A percentile compares a stretch with the other conserved stretches of the same genome.
These are phyloP conservation scores for Ascochyta pisi DNA, from an alignment of 2,329 filamentous ascomycete genomes.

Conservation along the genomic window DNA sequence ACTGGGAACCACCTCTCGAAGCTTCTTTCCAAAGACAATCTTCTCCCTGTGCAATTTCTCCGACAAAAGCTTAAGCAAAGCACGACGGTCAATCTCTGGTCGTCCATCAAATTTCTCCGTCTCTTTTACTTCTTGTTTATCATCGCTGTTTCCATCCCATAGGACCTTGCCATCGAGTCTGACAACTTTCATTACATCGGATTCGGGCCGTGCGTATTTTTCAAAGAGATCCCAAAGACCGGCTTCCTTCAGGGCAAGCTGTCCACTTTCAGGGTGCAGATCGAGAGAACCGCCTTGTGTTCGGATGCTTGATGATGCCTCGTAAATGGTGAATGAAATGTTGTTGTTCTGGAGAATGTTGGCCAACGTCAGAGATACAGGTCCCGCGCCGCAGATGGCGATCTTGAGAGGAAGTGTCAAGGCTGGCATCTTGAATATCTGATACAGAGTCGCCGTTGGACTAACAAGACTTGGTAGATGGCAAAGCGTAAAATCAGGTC, in stretches of 20 bases:
- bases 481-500: neutral
- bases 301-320: conserved; percentile 46
- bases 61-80: conserved; percentile 44
- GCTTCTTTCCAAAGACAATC: conserved; percentile 36
- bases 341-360: conserved; percentile 58
- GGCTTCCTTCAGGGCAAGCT: conserved; percentile 60
- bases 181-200: conserved; percentile 58
- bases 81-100: conserved; percentile 60
- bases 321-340: conserved; percentile 58
- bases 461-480: neutral
- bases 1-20: conserved; percentile 48
- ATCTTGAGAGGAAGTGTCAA: conserved; percentile 30
- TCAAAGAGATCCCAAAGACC: conserved; percentile 59
- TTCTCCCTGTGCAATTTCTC: conserved; percentile 54
- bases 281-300: conserved; percentile 54
- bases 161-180: conserved; percentile 46
- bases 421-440: neutral
- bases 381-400: conserved; percentile 50
- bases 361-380: conserved; percentile 59
- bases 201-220: conserved; percentile 60
- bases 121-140: conserved; percentile 50
- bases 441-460: neutral
- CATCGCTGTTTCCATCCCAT: conserved; percentile 35
- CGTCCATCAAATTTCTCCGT: conserved; percentile 35
- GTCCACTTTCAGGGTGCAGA: conserved; percentile 60